These are phyloP conservation scores for Nepenthes gracilis DNA, from an alignment of 148 eudicot species.

Conservation along the genomic window DNA sequence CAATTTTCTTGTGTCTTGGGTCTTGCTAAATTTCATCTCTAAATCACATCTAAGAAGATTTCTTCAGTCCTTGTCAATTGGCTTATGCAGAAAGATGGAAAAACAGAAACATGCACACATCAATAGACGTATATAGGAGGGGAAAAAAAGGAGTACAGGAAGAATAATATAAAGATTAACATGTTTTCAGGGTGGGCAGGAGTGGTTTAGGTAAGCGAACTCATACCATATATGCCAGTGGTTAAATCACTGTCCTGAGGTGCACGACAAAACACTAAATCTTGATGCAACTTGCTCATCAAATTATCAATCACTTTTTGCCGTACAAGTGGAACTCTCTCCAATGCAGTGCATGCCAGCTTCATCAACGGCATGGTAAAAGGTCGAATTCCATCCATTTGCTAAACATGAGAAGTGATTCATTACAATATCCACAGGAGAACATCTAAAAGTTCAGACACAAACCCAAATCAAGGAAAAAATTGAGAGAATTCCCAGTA, in stretches of 20 bases:
- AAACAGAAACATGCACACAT: too few relatives aligned
- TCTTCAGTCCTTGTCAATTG: too few relatives aligned
- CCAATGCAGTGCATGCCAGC: conserved; percentile 86
- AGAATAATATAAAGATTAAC: background rate
- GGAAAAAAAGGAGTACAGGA: background rate
- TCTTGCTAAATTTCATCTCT: too few relatives aligned
- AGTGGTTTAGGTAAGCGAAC: background rate
- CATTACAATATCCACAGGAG: background rate
- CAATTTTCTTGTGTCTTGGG: too few relatives aligned
- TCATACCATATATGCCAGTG: conserved; percentile 57
- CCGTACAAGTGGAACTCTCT: conserved; percentile 83
- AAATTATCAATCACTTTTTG: conserved; percentile 56
- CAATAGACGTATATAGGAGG: background rate
- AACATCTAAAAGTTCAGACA: background rate
- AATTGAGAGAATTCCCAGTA: too few relatives aligned
- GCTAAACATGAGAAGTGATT: conserved; percentile 29
- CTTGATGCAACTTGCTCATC: conserved; percentile 74
- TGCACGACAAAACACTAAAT: conserved; percentile 86
- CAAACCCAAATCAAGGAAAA: background rate
- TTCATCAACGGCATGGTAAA: conserved; percentile 93
- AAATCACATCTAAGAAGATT: too few relatives aligned
- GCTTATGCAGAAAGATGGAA: too few relatives aligned
- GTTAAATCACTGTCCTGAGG: conserved; percentile 67
- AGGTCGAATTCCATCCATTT: conserved; percentile 89
- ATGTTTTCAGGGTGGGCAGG: background rate